These are phyloP conservation scores for Termitomyces sp. DNA, from an alignment of 768 basidiomycete species.

Conservation along the genomic window DNA sequence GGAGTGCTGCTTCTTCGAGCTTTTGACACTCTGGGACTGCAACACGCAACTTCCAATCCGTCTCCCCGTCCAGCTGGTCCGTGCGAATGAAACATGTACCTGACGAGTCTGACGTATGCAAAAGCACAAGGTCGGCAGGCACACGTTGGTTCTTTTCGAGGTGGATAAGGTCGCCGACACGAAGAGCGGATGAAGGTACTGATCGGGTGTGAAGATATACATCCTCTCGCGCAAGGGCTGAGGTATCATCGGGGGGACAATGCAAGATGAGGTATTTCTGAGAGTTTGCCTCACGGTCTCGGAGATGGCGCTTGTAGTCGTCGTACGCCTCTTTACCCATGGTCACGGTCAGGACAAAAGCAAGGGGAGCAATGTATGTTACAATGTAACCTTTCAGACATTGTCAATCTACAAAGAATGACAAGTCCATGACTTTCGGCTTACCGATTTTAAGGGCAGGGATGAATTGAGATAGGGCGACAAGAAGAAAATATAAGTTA, in stretches of 20 bases:
- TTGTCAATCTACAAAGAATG: neutral
- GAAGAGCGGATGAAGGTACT: slow-evolving; percentile 82
- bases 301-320: slow-evolving; percentile 90
- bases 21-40: slow-evolving; percentile 84
- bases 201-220: slow-evolving; percentile 51
- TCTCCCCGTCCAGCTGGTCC: slow-evolving; percentile 97
- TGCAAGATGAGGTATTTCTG: slow-evolving; percentile 85
- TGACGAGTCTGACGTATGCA: slow-evolving; percentile 81
- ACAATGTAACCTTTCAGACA: slow-evolving; percentile 73
- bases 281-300: slow-evolving; percentile 94
- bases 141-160: slow-evolving; percentile 98
- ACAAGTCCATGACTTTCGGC: slow-evolving; percentile 15
- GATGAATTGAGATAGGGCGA: slow-evolving; percentile 93
- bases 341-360: slow-evolving; percentile 90
- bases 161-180: slow-evolving; percentile 85
- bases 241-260: slow-evolving; percentile 33
- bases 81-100: slow-evolving; percentile 98
- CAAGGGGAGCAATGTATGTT: slow-evolving; percentile 94
- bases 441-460: slow-evolving; percentile 93
- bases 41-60: slow-evolving; percentile 96
- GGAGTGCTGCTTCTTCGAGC: slow-evolving; percentile 44
- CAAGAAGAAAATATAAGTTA: slow-evolving; percentile 96
- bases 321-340: slow-evolving; percentile 99
- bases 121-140: slow-evolving; percentile 87
- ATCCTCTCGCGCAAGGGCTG: slow-evolving; percentile 28